Conservation (phyloP, 805 yeast genomes). For the Yarrowia sp. region DNA sequence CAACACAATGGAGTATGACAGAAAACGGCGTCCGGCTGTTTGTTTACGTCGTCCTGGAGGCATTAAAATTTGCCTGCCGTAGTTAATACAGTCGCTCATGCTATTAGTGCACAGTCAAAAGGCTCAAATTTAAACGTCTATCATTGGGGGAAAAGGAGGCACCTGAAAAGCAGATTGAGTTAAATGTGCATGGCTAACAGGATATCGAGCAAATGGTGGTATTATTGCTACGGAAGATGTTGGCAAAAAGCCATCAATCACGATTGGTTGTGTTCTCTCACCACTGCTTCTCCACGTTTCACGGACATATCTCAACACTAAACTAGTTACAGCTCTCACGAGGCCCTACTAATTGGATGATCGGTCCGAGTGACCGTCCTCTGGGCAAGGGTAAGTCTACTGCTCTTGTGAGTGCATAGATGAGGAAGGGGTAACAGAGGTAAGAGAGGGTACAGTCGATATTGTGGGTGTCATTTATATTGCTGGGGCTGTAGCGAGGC, state of each 20-base stretch:
- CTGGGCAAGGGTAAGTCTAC: slow-evolving; percentile 24
- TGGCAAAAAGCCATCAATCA: no score
- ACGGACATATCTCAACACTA: neutral
- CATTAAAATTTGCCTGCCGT: slow-evolving; percentile 11
- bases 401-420: slow-evolving; percentile 1
- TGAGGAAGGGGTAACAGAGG: neutral
- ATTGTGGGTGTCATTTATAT: no score
- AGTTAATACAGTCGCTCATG: slow-evolving; percentile 6
- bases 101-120: slow-evolving; percentile 15
- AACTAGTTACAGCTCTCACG: neutral
- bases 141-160: slow-evolving; percentile 21
- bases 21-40: slow-evolving; percentile 1
- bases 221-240: neutral
- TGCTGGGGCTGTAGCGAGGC: no score
- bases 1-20: neutral
- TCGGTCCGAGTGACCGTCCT: slow-evolving; percentile 5
- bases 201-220: neutral
- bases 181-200: neutral
- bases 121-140: slow-evolving; percentile 11
- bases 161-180: slow-evolving; percentile 15
- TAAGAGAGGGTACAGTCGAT: no score
- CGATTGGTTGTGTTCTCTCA: no score
- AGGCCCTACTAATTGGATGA: slow-evolving; percentile 2
- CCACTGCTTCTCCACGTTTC: neutral
- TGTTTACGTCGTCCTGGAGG: slow-evolving; percentile 15